Evolutionary conservation across 2,329 filamentous ascomycete genomes (phyloP).

Genomic region (Alternaria brassicae): DNA sequence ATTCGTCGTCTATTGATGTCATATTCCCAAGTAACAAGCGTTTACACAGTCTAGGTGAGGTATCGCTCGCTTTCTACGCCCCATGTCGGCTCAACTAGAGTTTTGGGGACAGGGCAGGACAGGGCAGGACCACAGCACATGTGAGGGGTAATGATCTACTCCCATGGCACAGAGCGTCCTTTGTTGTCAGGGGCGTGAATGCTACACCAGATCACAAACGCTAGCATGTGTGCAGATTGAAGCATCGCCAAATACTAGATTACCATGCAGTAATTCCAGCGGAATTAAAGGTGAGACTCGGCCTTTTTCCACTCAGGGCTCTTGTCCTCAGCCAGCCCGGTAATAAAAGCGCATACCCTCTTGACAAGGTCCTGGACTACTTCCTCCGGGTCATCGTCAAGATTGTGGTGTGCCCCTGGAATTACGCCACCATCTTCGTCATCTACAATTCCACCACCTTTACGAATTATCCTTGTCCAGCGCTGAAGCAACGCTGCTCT

Average conservation of each 20-base stretch:
- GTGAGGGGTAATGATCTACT: background rate
- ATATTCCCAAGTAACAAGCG: background rate
- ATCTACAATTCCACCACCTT: constrained; percentile 57
- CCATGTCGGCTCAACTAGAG: background rate
- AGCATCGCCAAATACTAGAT: background rate
- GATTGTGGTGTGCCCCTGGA: constrained; percentile 59
- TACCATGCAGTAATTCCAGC: background rate
- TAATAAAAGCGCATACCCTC: constrained; percentile 61
- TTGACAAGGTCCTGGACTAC: constrained; percentile 59
- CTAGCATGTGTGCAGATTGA: background rate
- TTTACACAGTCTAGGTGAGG: background rate
- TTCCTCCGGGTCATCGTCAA: constrained; percentile 56
- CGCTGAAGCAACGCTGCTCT: constrained; percentile 63
- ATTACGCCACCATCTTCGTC: constrained; percentile 58
- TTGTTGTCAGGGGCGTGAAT: background rate
- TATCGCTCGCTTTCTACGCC: background rate
- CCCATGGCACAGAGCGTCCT: background rate
- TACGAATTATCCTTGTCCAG: constrained; percentile 60
- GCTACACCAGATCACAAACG: background rate
- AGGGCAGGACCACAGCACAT: background rate
- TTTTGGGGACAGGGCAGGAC: background rate
- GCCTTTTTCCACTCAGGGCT: background rate
- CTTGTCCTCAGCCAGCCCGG: constrained; percentile 10
- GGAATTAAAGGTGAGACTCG: constrained; percentile 1
- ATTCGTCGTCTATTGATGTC: background rate